Conservation (phyloP, 768 basidiomycete species). For the Chalciporus piperatus region DNA sequence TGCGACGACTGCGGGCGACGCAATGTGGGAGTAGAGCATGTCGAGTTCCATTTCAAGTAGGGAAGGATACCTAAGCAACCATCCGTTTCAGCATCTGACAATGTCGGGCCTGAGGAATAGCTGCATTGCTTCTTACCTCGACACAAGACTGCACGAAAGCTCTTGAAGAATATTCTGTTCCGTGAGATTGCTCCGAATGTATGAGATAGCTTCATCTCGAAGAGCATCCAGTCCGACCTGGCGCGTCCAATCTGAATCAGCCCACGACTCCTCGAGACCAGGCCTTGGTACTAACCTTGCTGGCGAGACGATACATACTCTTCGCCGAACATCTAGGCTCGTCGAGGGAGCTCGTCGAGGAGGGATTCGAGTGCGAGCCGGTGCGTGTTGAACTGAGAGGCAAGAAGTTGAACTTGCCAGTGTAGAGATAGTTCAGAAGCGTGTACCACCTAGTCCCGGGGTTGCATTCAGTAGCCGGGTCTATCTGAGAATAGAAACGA, state of each 20-base stretch:
- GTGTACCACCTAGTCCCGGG: constrained; percentile 34
- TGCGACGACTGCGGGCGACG: constrained; percentile 11
- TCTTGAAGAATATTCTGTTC: constrained; percentile 25
- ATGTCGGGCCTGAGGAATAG: too few species aligned
- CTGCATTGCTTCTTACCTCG: constrained; percentile 11
- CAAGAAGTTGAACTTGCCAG: constrained; percentile 30
- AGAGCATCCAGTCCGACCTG: constrained; percentile 22
- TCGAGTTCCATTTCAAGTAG: constrained; percentile 26
- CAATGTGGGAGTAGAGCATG: constrained; percentile 14
- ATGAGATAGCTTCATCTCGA: constrained; percentile 15
- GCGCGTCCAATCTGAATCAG: not conserved
- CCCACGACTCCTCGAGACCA: not conserved
- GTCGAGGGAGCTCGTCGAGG: not conserved
- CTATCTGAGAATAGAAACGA: too few species aligned
- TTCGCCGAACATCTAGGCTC: constrained; percentile 37
- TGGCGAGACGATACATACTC: constrained; percentile 43
- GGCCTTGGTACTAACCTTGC: constrained; percentile 28
- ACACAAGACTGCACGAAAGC: constrained; percentile 17
- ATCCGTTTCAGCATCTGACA: too few species aligned
- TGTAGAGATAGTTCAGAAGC: constrained; percentile 40
- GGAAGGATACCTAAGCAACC: constrained; percentile 6
- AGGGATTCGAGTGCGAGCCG: not conserved
- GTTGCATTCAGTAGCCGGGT: not conserved
- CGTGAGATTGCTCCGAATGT: constrained; percentile 16
- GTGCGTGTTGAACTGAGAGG: constrained; percentile 26